Evolutionary conservation across 306 rosid genomes (phyloP), one percentile per base, ranked within the genome.

Genomic region (Glycine tomentella): DNA sequence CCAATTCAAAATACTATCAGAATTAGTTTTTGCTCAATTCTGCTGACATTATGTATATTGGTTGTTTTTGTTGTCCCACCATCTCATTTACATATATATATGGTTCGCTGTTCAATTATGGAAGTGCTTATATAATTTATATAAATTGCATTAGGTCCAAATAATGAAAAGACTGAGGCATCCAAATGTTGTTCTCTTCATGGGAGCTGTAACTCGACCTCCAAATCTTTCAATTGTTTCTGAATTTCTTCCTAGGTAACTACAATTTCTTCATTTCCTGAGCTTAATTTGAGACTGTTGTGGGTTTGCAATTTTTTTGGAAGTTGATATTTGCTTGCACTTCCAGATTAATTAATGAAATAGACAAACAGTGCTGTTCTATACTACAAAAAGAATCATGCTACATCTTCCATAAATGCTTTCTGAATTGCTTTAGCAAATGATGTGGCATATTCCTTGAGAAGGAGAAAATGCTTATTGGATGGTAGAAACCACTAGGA

Each of bases 131-230:
- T 20, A 20, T 75, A 67, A 76, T 48, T 63, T 73, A 76, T 85
- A 69, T 83, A 58, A 81, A 69, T 84, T 90, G 76, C 82, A 83
- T 79, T 80, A 96, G 99, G 93, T 96, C 69, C 88, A 88, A 81
- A 87, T 96, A 81, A 96, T 96, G 98, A 96, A 89, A 87, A 88
- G 93, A 83, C 80, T 93, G 63, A 90, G 99, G 90, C 99, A 96
- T 92, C 98, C 98, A 20, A 93, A 96, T 87, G 97, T 93, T 81
- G 99, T 96, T 90, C 98, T 96, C 80, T 96, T 96, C 92, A 96
- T 96, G 99, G 99, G 99, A 78, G 99, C 98, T 63, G 88, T 96
- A 81, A 93, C 94, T 46, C 93, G 97, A 53, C 82, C 97, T 55
- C 98, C 97, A 81, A 88, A 93, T 88, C 99, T 96, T 82, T 96